Evolutionary conservation across 2,329 filamentous ascomycete species (phyloP).

Genomic region (Pseudomassariella vexata): DNA sequence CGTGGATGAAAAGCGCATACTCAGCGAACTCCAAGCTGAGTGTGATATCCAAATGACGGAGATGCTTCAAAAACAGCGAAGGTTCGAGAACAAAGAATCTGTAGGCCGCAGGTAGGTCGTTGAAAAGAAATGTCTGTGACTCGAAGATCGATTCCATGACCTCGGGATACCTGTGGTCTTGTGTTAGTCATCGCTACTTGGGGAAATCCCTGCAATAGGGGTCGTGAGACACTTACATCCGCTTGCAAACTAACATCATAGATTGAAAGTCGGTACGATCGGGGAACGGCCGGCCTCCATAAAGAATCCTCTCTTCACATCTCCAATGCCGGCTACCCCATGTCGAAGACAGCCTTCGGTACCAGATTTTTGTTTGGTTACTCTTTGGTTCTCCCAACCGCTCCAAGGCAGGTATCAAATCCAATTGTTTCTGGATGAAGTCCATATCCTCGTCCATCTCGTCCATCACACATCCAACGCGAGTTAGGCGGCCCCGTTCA

Average conservation of each 20-base stretch:
- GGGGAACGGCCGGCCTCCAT: slow-evolving; percentile 14
- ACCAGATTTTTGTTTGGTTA: slow-evolving; percentile 19
- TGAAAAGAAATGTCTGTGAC: slow-evolving; percentile 22
- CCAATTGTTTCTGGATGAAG: slow-evolving; percentile 14
- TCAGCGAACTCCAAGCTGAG: slow-evolving; percentile 19
- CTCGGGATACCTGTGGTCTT: slow-evolving; percentile 24
- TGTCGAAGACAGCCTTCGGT: slow-evolving; percentile 19
- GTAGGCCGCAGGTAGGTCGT: slow-evolving; percentile 20
- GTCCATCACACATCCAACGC: slow-evolving; percentile 5
- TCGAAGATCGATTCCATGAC: slow-evolving; percentile 24
- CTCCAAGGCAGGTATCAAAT: slow-evolving; percentile 11
- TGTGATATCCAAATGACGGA: slow-evolving; percentile 22
- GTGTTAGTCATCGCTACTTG: too few relatives aligned
- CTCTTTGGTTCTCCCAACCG: background rate
- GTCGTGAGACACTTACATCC: slow-evolving; percentile 19
- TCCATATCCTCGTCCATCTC: background rate
- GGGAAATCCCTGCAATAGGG: too few relatives aligned
- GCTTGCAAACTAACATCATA: slow-evolving; percentile 24
- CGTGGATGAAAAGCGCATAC: slow-evolving; percentile 15
- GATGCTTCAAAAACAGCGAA: slow-evolving; percentile 14
- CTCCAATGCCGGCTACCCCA: slow-evolving; percentile 27
- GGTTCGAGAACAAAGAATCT: slow-evolving; percentile 19
- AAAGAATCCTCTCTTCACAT: slow-evolving; percentile 20
- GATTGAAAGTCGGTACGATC: slow-evolving; percentile 18
- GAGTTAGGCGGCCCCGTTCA: background rate